These are phyloP conservation scores for Neofusicoccum ribis DNA, from an alignment of 2,329 filamentous ascomycete species.

Conservation along the genomic window DNA sequence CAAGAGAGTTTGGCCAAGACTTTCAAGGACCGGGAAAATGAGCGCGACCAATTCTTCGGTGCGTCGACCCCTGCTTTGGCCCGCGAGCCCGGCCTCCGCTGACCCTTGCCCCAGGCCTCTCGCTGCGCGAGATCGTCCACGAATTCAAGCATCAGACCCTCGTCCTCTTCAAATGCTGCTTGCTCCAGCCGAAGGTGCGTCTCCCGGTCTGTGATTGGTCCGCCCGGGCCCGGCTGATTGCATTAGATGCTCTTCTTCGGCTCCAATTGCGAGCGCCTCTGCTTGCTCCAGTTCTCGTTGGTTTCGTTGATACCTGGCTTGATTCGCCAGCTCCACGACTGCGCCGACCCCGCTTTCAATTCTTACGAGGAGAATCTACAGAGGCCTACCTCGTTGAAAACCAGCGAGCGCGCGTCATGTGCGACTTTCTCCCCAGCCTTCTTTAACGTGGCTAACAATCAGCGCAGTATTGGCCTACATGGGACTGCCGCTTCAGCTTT, in stretches of 20 bases:
- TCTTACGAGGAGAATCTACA: constrained; percentile 73
- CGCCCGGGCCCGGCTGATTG: constrained; percentile 23
- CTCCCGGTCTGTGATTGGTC: neutral
- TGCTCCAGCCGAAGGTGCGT: constrained; percentile 88
- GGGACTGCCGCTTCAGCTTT: constrained; percentile 91
- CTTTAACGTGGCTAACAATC: constrained; percentile 26
- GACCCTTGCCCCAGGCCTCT: constrained; percentile 53
- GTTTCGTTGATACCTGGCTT: constrained; percentile 93
- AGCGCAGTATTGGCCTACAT: constrained; percentile 77
- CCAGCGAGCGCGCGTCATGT: constrained; percentile 84
- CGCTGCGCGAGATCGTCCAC: constrained; percentile 84
- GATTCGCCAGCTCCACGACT: constrained; percentile 88
- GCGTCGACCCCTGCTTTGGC: neutral
- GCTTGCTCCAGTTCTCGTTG: constrained; percentile 70
- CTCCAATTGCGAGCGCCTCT: constrained; percentile 79
- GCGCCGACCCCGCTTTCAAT: constrained; percentile 89
- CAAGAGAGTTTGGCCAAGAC: constrained; percentile 76
- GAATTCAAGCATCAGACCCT: constrained; percentile 95
- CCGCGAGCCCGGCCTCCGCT: constrained; percentile 40
- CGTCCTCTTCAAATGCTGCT: constrained; percentile 87
- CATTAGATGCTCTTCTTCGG: constrained; percentile 77
- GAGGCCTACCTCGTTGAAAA: constrained; percentile 81
- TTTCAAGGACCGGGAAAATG: constrained; percentile 64
- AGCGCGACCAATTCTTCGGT: constrained; percentile 85
- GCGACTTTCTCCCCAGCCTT: constrained; percentile 24